Conservation (phyloP, 768 basidiomycete genomes). For the Pleurotus giganteus region DNA sequence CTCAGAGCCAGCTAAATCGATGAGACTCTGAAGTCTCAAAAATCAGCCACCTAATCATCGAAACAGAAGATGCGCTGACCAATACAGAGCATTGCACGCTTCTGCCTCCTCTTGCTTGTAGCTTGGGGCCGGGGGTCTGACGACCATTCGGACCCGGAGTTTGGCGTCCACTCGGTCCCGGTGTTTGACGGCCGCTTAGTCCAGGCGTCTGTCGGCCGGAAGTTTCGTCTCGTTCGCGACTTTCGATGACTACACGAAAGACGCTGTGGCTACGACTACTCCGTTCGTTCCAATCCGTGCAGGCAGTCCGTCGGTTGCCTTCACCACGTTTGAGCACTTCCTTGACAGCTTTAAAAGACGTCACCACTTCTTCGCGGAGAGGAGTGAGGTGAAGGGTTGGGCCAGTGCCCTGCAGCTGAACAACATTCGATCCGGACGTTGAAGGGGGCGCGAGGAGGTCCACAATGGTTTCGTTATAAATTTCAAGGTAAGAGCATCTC, state of each 20-base stretch:
- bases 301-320: slow-evolving; percentile 83
- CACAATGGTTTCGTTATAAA: slow-evolving; percentile 91
- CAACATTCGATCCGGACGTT: slow-evolving; percentile 45
- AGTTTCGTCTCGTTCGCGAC: slow-evolving; percentile 65
- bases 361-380: slow-evolving; percentile 91
- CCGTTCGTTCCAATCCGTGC: slow-evolving; percentile 98
- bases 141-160: slow-evolving; percentile 25
- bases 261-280: slow-evolving; percentile 94
- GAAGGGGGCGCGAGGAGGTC: slow-evolving; percentile 79
- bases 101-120: slow-evolving; percentile 77
- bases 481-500: slow-evolving; percentile 93
- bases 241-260: slow-evolving; percentile 90
- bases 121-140: slow-evolving; percentile 59
- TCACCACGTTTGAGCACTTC: slow-evolving; percentile 87
- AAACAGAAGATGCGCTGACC: slow-evolving; percentile 36
- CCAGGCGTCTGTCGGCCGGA: slow-evolving; percentile 29
- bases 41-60: slow-evolving; percentile 4
- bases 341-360: slow-evolving; percentile 79
- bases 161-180: slow-evolving; percentile 25
- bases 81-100: slow-evolving; percentile 77
- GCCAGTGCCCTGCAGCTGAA: slow-evolving; percentile 73
- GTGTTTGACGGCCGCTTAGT: slow-evolving; percentile 26
- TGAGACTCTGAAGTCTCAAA: slow-evolving; percentile 61
- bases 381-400: slow-evolving; percentile 67
- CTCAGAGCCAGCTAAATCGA: slow-evolving; percentile 96